Evolutionary conservation across 441 rosid species (phyloP).

Genomic region (Syzygium syzygioides): DNA sequence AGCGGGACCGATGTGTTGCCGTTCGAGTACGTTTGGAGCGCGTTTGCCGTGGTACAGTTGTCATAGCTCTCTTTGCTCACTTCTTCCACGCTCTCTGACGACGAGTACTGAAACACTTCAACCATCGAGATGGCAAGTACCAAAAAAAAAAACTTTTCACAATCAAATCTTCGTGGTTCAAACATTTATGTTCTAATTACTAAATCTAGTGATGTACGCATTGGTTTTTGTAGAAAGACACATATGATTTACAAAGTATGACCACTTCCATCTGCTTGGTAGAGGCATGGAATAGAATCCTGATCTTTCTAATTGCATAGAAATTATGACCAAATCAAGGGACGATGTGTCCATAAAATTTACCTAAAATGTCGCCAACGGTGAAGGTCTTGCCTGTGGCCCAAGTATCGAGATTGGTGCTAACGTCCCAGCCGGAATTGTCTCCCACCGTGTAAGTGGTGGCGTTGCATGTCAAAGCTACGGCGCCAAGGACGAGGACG

Average conservation of each 20-base stretch:
- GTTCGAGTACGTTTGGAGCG: conserved; percentile 30
- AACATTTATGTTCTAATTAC: neutral
- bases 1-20: conserved; percentile 80
- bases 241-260: neutral
- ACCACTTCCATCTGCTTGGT: neutral
- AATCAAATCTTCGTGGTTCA: neutral
- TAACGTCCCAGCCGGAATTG: conserved; percentile 90
- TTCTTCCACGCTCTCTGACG: conserved; percentile 50
- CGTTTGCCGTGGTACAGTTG: conserved; percentile 49
- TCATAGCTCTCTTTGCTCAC: conserved; percentile 41
- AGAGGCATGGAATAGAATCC: neutral
- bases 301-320: neutral
- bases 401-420: conserved; percentile 74
- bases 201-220: neutral
- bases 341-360: neutral
- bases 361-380: conserved; percentile 70
- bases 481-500: conserved; percentile 13
- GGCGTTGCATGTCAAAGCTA: conserved; percentile 29
- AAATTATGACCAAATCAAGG: neutral
- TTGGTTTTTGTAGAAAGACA: neutral
- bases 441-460: conserved; percentile 71
- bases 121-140: neutral
- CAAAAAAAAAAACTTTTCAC: neutral
- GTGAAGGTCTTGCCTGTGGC: conserved; percentile 43
- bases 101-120: conserved; percentile 63